Evolutionary conservation across 2,329 filamentous ascomycete genomes (phyloP), one percentile per base, ranked within the genome.

Genomic region (Microascus cirrosus): DNA sequence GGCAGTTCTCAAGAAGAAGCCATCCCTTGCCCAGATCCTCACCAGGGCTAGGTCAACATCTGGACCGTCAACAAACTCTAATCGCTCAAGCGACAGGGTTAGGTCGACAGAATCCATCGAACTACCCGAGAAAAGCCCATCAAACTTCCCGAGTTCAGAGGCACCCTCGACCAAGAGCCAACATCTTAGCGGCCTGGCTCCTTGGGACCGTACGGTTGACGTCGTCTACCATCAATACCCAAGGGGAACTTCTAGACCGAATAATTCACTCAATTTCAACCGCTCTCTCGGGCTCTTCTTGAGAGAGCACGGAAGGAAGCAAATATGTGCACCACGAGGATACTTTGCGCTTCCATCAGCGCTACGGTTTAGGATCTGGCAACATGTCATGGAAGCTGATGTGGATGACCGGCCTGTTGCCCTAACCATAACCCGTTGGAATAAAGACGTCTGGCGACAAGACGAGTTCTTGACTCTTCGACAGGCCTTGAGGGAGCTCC

Each of bases 131-230:
- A 50, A 24, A n/a, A n/a, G n/a, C 11, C 45, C 45, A 3, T 22
- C 45, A 5, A 50, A 22, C 20, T 50, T 13, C 11, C 15, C 5
- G 2, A 2, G 18, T 3, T 2, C 28, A 11, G 28, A 36, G 10
- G 10, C 52, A 13, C 18, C 15, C 12, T 54, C 25, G 52, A 18
- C n/a, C 15, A 20, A 34, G 15, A 20, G n/a, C 42, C 51, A 20
- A 45, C 52, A 25, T 55, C 59, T 13, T 54, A 59, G 24, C 58
- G 50, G 10, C 54, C 60, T 1, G 69, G 20, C 70, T 1, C 61
- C 70, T 0, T 73, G 71, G 71, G 68, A 73, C 53, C 67, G 71
- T 1, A 63, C 63, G 11, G 60, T 71, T n/a, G 71, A 73, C 28
- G 60, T 70, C 6, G 66, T 73, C n/a, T 71, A 67, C 48, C 69